Conservation (phyloP, 306 rosid species). For the Leucaena leucocephala region DNA sequence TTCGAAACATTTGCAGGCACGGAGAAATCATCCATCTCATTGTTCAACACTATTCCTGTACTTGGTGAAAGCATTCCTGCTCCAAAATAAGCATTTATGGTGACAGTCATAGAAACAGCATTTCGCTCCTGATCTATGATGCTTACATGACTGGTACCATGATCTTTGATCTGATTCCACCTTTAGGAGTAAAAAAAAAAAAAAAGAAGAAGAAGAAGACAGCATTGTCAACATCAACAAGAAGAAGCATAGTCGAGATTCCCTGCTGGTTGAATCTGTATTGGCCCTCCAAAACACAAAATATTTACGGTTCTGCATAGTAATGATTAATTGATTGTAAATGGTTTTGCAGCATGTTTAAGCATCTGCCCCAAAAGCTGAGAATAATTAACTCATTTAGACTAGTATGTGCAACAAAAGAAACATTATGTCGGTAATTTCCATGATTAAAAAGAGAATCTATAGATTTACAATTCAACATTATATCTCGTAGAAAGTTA, state of each 20-base stretch:
- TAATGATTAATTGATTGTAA: conserved; percentile 14
- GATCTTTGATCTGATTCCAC: conserved; percentile 81
- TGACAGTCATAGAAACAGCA: conserved; percentile 82
- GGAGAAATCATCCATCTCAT: conserved; percentile 92
- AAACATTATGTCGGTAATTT: background rate
- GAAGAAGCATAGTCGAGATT: conserved; percentile 10
- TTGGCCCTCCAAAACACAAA: background rate
- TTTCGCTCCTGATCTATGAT: conserved; percentile 60
- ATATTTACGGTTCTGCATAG: background rate
- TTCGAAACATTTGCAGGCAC: conserved; percentile 57
- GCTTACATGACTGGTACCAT: conserved; percentile 82
- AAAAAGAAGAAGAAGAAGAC: no score
- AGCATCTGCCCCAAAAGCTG: conserved; percentile 19
- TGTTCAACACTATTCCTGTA: conserved; percentile 85
- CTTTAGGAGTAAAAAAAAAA: conserved; percentile 39
- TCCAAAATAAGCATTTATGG: conserved; percentile 75
- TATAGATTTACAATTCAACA: background rate
- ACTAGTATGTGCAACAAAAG: background rate
- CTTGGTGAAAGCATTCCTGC: conserved; percentile 64
- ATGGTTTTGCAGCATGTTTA: conserved; percentile 3
- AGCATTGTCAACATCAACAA: background rate
- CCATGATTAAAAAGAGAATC: background rate
- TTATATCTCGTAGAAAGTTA: conserved; percentile 12
- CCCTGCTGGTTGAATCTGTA: background rate
- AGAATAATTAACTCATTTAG: background rate